Percentiles rank a stretch among this genome's conserved stretches.
Conservation (phyloP, 495 filamentous ascomycete species). For the Penicillium daleae region DNA sequence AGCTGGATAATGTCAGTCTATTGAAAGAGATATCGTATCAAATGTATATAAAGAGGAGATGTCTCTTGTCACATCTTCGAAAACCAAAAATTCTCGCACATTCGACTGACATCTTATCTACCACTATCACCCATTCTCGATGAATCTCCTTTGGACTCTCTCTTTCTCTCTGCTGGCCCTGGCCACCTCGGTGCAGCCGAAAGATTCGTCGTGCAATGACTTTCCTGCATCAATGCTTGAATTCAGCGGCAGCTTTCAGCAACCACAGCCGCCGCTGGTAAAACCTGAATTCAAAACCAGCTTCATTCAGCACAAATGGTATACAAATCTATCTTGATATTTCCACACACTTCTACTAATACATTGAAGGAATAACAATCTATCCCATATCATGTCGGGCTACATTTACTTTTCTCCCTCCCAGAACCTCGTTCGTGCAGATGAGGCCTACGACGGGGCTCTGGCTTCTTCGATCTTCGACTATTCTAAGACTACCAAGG, state of each 20-base stretch:
- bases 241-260: conserved; percentile 30
- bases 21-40: not conserved
- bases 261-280: conserved; percentile 33
- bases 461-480: conserved; percentile 36
- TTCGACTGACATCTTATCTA: not conserved
- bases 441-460: conserved; percentile 31
- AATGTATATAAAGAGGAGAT: not conserved
- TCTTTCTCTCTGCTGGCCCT: not conserved
- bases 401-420: conserved; percentile 36
- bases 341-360: conserved; percentile 5
- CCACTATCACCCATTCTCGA: not conserved
- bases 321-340: conserved; percentile 4
- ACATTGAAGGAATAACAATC: conserved; percentile 31
- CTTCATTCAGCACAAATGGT: conserved; percentile 40
- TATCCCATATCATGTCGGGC: conserved; percentile 36
- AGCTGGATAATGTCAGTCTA: too few species aligned
- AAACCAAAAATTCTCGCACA: not conserved
- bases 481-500: conserved; percentile 31
- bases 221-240: conserved; percentile 26
- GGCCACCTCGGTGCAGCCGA: not conserved
- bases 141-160: not conserved
- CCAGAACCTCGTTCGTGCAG: conserved; percentile 24
- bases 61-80: too few species aligned
- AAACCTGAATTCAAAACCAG: conserved; percentile 30
- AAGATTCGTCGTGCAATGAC: not conserved